Evolutionary conservation across 2,329 filamentous ascomycete species (phyloP), one percentile per base, ranked within the genome.

Genomic region (Cladosporium sp.): DNA sequence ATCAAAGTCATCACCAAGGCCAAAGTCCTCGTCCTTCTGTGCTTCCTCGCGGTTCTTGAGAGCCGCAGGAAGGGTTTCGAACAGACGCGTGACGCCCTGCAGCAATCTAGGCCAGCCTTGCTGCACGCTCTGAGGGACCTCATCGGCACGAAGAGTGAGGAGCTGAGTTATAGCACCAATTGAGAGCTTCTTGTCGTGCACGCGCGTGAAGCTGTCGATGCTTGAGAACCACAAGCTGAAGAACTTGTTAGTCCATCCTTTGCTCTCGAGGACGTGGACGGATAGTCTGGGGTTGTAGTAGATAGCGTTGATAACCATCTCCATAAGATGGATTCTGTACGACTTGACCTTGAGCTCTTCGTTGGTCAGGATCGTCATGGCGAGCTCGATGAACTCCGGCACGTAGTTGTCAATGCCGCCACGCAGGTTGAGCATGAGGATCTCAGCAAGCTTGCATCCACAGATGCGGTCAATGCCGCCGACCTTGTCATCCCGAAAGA

Each of bases 151-250:
- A 52, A 99, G 73, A 40, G 84, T 88, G 45, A 99, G 80, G 9
- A 99, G 81, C 5, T 89, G 80, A 53, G 88, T 86, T 61, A 99
- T 97, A 41, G 91, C 92, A 15, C 91, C 88, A 61, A 99, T 96
- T 56, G 89, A 96, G 20, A 99, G 78, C 77, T 96, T 99, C 81
- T 99, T 99, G 76, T 99, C 93, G 68, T 99, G 93, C 2, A 99
- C 93, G 37, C 93, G 82, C 47, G 83, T 88, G 73, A 99, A 97
- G 63, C 83, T 85, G 56, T 95, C 87, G 74, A 99, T 99, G 73
- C 85, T 95, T 37, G 89, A 89, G 70, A 99, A 99, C 93, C 93
- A 99, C 53, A 95, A 75, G 71, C 89, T 96, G 77, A 99, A 99
- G 75, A 99, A 99, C 67, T 95, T 95, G 73, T 97, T 97, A 6